A percentile compares a stretch with the other conserved stretches of the same genome.
Conservation (phyloP, 116 monocot genomes). For the Zostera marina region DNA sequence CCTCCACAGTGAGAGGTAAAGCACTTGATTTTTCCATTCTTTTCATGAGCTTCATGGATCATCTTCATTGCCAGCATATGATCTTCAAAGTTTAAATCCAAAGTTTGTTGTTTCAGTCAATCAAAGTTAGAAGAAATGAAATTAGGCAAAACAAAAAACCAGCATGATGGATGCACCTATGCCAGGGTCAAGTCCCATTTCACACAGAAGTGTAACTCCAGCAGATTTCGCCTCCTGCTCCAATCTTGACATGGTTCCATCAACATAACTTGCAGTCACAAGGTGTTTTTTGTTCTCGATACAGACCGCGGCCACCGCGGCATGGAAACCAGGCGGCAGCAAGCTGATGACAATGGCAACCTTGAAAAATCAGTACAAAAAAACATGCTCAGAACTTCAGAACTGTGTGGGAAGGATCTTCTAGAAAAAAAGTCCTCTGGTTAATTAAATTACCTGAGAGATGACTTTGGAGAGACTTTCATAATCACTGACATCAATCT, state of each 20-base stretch:
- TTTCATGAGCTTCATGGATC: constrained; percentile 72
- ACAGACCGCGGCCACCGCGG: constrained; percentile 49
- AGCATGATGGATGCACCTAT: constrained; percentile 49
- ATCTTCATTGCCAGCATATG: constrained; percentile 99
- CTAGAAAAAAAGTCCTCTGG: background rate
- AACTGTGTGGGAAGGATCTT: background rate
- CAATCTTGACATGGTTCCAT: constrained; percentile 63
- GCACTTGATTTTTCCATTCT: constrained; percentile 51
- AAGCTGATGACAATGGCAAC: constrained; percentile 89
- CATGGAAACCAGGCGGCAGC: constrained; percentile 78
- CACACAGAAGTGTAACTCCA: constrained; percentile 73
- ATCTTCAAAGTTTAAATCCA: constrained; percentile 41
- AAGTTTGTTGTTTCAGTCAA: background rate
- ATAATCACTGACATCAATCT: constrained; percentile 67
- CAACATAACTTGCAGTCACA: constrained; percentile 96
- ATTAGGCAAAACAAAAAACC: too few species aligned
- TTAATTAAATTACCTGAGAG: constrained; percentile 32
- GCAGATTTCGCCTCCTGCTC: constrained; percentile 51
- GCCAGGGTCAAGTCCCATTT: constrained; percentile 99
- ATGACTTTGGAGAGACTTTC: constrained; percentile 45
- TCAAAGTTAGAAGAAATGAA: background rate
- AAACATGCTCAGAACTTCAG: too few species aligned
- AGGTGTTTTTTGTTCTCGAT: constrained; percentile 87
- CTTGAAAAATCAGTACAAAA: constrained; percentile 28
- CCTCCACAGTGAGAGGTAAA: constrained; percentile 96